A percentile compares a stretch with the other conserved stretches of the same genome.
Evolutionary conservation across 108 stramenopile genomes (phyloP).

Genomic region (Fragilariopsis cylindrus): DNA sequence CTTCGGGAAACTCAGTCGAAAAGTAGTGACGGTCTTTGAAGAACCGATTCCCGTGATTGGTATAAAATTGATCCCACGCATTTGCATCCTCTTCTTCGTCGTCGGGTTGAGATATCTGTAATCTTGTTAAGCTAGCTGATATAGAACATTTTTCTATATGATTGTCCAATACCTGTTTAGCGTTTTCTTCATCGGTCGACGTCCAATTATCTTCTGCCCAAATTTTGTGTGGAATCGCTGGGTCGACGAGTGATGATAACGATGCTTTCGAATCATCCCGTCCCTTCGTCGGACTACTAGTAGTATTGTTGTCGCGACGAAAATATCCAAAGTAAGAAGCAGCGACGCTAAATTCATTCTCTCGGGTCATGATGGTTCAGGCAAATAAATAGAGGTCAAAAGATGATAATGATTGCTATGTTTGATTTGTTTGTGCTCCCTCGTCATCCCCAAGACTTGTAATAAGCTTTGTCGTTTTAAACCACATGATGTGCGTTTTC

Average conservation of each 20-base stretch:
- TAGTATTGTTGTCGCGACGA: not conserved
- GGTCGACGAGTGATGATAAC: not conserved
- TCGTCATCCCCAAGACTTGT: too few relatives aligned
- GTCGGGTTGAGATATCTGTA: not conserved
- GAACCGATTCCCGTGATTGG: slow-evolving; percentile 63
- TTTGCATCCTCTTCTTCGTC: slow-evolving; percentile 36
- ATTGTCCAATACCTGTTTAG: not conserved
- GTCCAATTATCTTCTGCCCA: slow-evolving; percentile 22
- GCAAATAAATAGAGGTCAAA: too few relatives aligned
- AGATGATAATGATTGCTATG: too few relatives aligned
- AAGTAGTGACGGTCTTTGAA: slow-evolving; percentile 92
- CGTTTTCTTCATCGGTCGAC: slow-evolving; percentile 8
- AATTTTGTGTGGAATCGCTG: not conserved
- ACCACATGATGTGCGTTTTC: too few relatives aligned
- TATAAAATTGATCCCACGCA: slow-evolving; percentile 82
- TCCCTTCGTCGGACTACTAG: not conserved
- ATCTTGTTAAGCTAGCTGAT: not conserved
- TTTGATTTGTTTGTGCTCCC: too few relatives aligned
- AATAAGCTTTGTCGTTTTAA: too few relatives aligned
- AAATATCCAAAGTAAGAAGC: slow-evolving; percentile 11
- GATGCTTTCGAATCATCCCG: not conserved
- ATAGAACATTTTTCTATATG: slow-evolving; percentile 17
- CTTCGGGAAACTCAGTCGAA: slow-evolving; percentile 62
- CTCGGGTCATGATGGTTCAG: not conserved
- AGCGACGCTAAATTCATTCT: slow-evolving; percentile 7